Evolutionary conservation across 257 asterid species (phyloP), one percentile per base, ranked within the genome.

Genomic region (Catharanthus roseus): DNA sequence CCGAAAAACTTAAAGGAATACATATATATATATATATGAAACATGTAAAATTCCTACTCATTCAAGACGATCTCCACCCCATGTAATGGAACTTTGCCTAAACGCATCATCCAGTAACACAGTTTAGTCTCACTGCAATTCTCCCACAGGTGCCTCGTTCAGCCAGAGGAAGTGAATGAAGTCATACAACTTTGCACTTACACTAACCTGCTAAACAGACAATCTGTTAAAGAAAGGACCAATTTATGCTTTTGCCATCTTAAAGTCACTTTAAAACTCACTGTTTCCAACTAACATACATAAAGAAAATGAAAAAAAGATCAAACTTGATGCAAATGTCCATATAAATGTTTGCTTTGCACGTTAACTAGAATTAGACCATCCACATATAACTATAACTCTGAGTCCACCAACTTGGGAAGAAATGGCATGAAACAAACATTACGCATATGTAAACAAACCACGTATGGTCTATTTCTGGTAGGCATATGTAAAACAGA

Each of bases 91-190:
- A 28, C 16, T 28, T 13, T 13, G 56, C 24, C 66, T 38, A 42
- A 26, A 29, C 38, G 26, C 8, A 24, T 51, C 38, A 58, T 12
- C 72, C 28, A 21, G 12, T 12, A 45, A 18, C 55, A 49, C 19
- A 49, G 3, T 49, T 16, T 0, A 26, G 21, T 12, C 44, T 87
- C 73, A 93, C 80, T 88, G 95, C 86, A 93, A 72, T 83, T 95
- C 99, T 64, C 99, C 97, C 76, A 95, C 99, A 0, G 96, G 99
- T 33, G 97, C 98, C 81, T 93, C 97, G 57, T 89, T 93, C 67
- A 93, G 97, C 98, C 96, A 93, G 80, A 93, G 82, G 84, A 89
- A 93, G 79, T 93, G 98, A 75, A 88, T 95, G 89, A 91, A 93
- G 74, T 95, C 97, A 16, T 95, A 95, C 74, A 95, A 58, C 77